A percentile compares a stretch with the other conserved stretches of the same genome.
Evolutionary conservation across 2,329 filamentous ascomycete genomes (phyloP).

Genomic region (Arthrinium puccinioides): DNA sequence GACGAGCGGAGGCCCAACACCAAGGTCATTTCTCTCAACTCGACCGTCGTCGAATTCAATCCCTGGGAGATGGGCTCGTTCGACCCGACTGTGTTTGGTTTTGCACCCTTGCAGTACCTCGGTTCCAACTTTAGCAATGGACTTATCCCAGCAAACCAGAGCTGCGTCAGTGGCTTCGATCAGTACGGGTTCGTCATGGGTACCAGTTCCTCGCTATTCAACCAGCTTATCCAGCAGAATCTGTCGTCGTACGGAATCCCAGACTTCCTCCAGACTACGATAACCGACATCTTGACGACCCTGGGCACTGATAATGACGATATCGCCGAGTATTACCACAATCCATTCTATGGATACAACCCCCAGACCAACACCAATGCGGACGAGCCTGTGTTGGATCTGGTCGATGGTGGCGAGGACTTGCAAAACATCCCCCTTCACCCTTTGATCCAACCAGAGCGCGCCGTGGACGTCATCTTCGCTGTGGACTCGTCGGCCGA

Average conservation of each 20-base stretch:
- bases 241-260: constrained; percentile 39
- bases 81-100: constrained; percentile 65
- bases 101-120: constrained; percentile 62
- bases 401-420: constrained; percentile 76
- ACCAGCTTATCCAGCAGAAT: constrained; percentile 62
- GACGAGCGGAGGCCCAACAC: constrained; percentile 60
- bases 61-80: constrained; percentile 74
- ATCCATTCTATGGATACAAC: constrained; percentile 67
- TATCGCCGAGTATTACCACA: constrained; percentile 66
- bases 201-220: constrained; percentile 80
- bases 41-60: constrained; percentile 71
- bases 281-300: constrained; percentile 42
- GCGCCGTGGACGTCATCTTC: constrained; percentile 72
- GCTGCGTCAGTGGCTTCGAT: constrained; percentile 74
- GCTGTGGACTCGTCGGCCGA: constrained; percentile 74
- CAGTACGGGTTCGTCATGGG: constrained; percentile 80
- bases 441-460: constrained; percentile 67
- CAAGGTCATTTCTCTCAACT: constrained; percentile 56
- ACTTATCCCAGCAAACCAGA: constrained; percentile 41
- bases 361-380: constrained; percentile 51
- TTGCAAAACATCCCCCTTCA: constrained; percentile 73
- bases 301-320: constrained; percentile 58
- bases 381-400: constrained; percentile 46
- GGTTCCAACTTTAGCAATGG: constrained; percentile 67
- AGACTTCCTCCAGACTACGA: constrained; percentile 40